Evolutionary conservation across 176 grass and related monocot species (phyloP).

Genomic region (Lolium perenne): DNA sequence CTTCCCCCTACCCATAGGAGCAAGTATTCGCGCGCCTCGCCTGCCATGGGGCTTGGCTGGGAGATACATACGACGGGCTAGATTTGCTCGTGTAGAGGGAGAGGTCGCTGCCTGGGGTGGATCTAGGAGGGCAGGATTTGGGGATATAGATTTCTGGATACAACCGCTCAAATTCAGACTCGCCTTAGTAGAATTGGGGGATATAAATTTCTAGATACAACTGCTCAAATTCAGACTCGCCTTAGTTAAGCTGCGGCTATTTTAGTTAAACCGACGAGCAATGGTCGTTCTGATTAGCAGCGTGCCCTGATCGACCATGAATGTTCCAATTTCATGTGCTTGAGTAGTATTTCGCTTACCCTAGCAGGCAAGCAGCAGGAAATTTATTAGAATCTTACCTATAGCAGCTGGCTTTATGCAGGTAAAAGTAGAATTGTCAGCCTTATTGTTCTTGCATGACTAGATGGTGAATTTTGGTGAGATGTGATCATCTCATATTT

Average conservation of each 20-base stretch:
- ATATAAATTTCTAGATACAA: too few relatives aligned
- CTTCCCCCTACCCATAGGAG: neutral
- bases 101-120: neutral
- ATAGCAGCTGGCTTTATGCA: neutral
- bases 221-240: too few relatives aligned
- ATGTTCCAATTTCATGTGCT: neutral
- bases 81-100: neutral
- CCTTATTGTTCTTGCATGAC: neutral
- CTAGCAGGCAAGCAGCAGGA: neutral
- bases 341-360: neutral
- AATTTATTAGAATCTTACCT: neutral
- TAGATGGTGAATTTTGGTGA: neutral
- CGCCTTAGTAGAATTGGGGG: too few relatives aligned
- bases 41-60: neutral
- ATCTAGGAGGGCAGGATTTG: neutral
- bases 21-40: neutral
- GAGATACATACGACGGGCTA: too few relatives aligned
- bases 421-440: neutral
- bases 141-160: neutral
- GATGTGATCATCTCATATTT: neutral
- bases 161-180: too few relatives aligned
- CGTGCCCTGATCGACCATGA: neutral
- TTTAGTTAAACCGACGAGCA: neutral
- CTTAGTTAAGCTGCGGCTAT: neutral
- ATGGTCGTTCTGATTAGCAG: neutral